Base-by-base conservation (phyloP, 768 basidiomycete species). In the Kwoniella sp. region DNA sequence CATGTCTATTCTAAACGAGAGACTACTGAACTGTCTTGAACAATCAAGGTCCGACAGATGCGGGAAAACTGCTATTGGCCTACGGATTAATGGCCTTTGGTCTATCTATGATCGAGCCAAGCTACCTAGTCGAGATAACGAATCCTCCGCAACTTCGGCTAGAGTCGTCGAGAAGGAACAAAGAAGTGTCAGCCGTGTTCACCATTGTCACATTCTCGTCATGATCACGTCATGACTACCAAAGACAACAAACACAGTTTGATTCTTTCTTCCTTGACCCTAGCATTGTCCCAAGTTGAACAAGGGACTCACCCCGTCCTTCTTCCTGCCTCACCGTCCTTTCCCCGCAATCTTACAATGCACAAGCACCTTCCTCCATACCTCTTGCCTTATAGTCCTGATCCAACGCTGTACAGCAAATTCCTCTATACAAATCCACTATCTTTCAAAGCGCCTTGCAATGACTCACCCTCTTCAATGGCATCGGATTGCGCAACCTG, bases 401-500 rank as follows among this genome's bases (percentile, higher is more conserved):
- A 33, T 13, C 33, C 7, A 33, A 33, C 33, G 33, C 5, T 10
- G 7, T 44, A 6, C 17, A 15, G 17, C 8, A 15, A 9, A 6
- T 9, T 17, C n/a, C 33, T 19, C 37, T 21, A 64, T 12, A 55
- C 33, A 25, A 68, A 71, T 7, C 69, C 67, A n/a, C 65, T 47
- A 10, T 60, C 68, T 55, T 65, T 62, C 36, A 72, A 40, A 24
- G 36, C 46, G 24, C 25, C 46, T 19, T 51, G 44, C 17, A 73
- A 47, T 25, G 63, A 69, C 73, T 79, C 78, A 67, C 77, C 78
- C 67, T 82, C 82, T 72, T 82, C 82, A 30, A 82, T 81, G 19
- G 80, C 69, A 58, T 83, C 82, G 19, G 80, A 76, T 60, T 81
- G 82, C 0, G 80, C 79, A 29, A 82, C 78, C 80, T 81, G 71